phyloP scores from a whole-genome alignment of 306 rosid genomes.

The Datisca glomerata region DNA sequence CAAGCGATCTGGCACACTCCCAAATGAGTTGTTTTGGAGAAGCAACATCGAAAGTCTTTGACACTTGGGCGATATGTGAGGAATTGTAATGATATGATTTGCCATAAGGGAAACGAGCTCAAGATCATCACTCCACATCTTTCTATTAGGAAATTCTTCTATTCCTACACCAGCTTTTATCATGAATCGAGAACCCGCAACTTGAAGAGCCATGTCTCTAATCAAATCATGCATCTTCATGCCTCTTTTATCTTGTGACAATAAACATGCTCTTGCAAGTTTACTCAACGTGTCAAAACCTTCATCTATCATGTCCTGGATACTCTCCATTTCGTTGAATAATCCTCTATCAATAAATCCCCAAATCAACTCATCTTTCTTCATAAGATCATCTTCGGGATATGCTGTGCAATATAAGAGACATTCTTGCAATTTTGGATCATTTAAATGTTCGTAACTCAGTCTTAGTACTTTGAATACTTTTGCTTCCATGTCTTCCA shows the following conservation, averaged over 20 bases:
- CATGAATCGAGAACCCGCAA: neutral
- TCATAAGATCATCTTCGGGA: slow-evolving; percentile 14
- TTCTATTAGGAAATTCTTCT: neutral
- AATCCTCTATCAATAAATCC: slow-evolving; percentile 14
- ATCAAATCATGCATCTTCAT: slow-evolving; percentile 13
- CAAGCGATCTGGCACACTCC: neutral
- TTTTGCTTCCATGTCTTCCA: slow-evolving; percentile 17
- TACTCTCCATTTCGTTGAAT: slow-evolving; percentile 8
- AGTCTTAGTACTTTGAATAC: slow-evolving; percentile 12
- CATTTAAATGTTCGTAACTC: slow-evolving; percentile 13
- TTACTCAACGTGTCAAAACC: no score
- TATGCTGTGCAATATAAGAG: slow-evolving; percentile 18
- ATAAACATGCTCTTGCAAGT: slow-evolving; percentile 1
- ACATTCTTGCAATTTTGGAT: slow-evolving; percentile 1
- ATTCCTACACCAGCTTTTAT: neutral
- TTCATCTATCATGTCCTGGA: neutral
- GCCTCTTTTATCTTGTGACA: neutral
- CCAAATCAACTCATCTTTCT: slow-evolving; percentile 9
- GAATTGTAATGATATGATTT: neutral
- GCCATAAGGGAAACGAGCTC: neutral
- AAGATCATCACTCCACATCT: slow-evolving; percentile 8
- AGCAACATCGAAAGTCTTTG: slow-evolving; percentile 3
- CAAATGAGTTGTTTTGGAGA: neutral
- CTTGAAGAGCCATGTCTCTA: slow-evolving; percentile 6
- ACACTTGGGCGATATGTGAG: neutral